These are phyloP conservation scores for Rehmannia glutinosa DNA, from an alignment of 257 asterid species.

Conservation along the genomic window DNA sequence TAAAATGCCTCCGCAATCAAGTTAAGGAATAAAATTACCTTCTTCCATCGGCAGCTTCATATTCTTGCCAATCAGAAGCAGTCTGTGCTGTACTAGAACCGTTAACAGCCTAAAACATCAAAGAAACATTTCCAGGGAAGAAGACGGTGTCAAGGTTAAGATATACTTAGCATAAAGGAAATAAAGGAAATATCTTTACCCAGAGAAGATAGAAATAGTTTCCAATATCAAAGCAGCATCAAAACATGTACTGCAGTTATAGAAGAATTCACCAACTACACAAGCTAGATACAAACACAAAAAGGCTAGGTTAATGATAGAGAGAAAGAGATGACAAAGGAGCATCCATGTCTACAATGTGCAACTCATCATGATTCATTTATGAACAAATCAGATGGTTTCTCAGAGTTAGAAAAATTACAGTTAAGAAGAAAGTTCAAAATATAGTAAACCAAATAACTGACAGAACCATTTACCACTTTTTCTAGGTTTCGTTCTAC, in stretches of 20 bases:
- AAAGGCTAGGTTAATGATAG: not conserved
- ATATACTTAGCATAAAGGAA: conserved; percentile 5
- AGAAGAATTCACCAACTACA: not conserved
- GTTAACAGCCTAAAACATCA: conserved; percentile 34
- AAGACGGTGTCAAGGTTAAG: conserved; percentile 5
- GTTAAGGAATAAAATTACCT: conserved; percentile 40
- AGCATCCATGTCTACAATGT: not conserved
- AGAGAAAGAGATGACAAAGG: not conserved
- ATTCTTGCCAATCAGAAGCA: conserved; percentile 94
- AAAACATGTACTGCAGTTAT: not conserved
- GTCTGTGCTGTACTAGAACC: conserved; percentile 40
- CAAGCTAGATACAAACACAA: not conserved
- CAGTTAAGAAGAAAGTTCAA: not conserved
- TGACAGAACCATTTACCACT: too few species aligned
- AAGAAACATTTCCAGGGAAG: not conserved
- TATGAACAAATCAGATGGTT: not conserved
- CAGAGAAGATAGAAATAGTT: not conserved
- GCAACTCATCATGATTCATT: not conserved
- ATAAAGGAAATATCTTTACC: not conserved
- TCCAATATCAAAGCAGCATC: not conserved
- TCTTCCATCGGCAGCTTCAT: conserved; percentile 87
- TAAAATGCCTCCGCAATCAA: conserved; percentile 6
- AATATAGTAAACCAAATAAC: not conserved
- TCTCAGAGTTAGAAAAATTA: not conserved
- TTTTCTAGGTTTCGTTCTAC: too few species aligned